Percentiles rank a stretch among this genome's conserved stretches.
phyloP scores from a whole-genome alignment of 495 filamentous ascomycete genomes.

The Cetradonia linearis region DNA sequence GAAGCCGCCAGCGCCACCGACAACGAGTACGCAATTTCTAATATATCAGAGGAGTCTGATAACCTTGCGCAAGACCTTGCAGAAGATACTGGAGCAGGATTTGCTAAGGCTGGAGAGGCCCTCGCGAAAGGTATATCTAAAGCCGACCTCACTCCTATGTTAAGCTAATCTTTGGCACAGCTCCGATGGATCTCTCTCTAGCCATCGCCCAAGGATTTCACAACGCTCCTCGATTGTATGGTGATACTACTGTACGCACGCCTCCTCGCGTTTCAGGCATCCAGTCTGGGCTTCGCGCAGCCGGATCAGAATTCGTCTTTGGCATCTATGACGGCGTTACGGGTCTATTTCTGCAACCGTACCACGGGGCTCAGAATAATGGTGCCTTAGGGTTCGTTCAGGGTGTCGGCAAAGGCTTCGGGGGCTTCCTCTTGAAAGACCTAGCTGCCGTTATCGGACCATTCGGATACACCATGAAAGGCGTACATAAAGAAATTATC shows the following conservation, averaged over 20 bases:
- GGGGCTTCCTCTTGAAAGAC: conserved; percentile 62
- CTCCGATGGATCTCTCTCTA: conserved; percentile 53
- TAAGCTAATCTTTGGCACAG: conserved; percentile 9
- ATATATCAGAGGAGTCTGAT: conserved; percentile 21
- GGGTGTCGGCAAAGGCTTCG: conserved; percentile 65
- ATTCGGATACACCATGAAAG: conserved; percentile 56
- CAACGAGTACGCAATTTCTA: conserved; percentile 11
- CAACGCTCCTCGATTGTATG: conserved; percentile 71
- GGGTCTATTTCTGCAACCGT: conserved; percentile 56
- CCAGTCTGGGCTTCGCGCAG: conserved; percentile 55
- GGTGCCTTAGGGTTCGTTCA: conserved; percentile 51
- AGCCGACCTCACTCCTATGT: background rate
- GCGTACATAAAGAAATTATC: conserved; percentile 38
- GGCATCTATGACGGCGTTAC: conserved; percentile 67
- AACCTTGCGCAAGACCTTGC: conserved; percentile 31
- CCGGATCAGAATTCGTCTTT: conserved; percentile 54
- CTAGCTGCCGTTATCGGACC: conserved; percentile 54
- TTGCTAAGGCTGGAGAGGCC: conserved; percentile 38
- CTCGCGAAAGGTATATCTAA: conserved; percentile 29
- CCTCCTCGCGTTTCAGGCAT: conserved; percentile 56
- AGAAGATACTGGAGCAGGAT: conserved; percentile 37
- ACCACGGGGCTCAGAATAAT: conserved; percentile 48
- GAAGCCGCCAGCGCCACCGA: conserved; percentile 8
- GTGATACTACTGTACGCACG: conserved; percentile 39
- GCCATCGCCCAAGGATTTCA: conserved; percentile 74